Percentiles rank a stretch among this genome's conserved stretches.
Evolutionary conservation across 1,284 basidiomycete species (phyloP).

Genomic region (Leccinum discolor): DNA sequence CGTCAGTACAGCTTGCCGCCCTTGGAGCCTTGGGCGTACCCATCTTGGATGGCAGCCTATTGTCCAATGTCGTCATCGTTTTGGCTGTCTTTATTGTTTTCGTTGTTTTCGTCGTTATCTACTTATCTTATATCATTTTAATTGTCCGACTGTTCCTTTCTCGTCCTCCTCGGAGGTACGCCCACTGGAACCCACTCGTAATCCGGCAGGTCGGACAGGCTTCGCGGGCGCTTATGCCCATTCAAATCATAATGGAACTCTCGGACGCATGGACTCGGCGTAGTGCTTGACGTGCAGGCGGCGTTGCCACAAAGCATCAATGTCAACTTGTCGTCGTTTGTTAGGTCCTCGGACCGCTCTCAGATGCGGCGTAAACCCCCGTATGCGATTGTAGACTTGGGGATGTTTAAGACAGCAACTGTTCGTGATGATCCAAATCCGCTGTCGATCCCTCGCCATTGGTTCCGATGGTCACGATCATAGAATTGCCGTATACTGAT

Average conservation of each 20-base stretch:
- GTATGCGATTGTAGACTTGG: not conserved
- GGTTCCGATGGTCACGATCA: not conserved
- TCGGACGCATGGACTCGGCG: not conserved
- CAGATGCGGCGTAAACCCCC: not conserved
- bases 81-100: not conserved
- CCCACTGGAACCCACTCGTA: not conserved
- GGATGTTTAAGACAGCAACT: not conserved
- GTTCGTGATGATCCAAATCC: not conserved
- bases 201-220: not conserved
- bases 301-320: not conserved
- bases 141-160: not conserved
- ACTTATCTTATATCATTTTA: not conserved
- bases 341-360: no score
- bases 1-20: not conserved
- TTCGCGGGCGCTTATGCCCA: not conserved
- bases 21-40: not conserved
- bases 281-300: not conserved
- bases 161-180: not conserved
- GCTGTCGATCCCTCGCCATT: not conserved
- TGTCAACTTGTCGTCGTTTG: not conserved
- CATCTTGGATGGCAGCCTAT: not conserved
- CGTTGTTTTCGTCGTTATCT: not conserved
- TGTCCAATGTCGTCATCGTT: not conserved
- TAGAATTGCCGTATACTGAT: not conserved
- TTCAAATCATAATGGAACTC: not conserved